Evolutionary conservation across 2,329 filamentous ascomycete genomes (phyloP).

Genomic region (Aspergillus neoniger): DNA sequence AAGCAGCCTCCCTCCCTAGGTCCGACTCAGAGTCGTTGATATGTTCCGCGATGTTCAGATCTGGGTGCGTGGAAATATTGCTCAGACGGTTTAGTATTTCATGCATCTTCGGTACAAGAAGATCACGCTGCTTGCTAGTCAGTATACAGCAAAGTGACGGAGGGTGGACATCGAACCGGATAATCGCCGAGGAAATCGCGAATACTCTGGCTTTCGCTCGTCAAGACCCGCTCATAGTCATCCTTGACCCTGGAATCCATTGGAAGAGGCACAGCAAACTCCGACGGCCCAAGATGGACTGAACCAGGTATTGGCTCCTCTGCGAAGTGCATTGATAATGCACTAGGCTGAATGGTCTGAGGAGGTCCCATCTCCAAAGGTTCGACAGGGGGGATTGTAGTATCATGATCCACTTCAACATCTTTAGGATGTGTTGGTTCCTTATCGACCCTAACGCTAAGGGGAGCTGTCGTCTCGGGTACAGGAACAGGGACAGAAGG

Average conservation of each 20-base stretch:
- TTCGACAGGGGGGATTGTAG: conserved; percentile 30
- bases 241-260: conserved; percentile 49
- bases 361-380: conserved; percentile 29
- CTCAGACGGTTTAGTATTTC: conserved; percentile 41
- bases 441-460: conserved; percentile 40
- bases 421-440: conserved; percentile 27
- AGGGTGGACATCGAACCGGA: conserved; percentile 29
- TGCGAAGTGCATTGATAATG: conserved; percentile 31
- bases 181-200: conserved; percentile 29
- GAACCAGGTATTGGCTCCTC: conserved; percentile 34
- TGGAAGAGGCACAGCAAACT: conserved; percentile 45
- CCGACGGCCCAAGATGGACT: conserved; percentile 40
- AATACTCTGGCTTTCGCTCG: conserved; percentile 32
- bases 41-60: conserved; percentile 45
- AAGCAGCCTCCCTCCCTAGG: conserved; percentile 42
- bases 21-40: conserved; percentile 37
- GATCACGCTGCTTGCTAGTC: conserved; percentile 27
- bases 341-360: conserved; percentile 43
- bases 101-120: conserved; percentile 34
- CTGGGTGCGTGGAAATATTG: conserved; percentile 48
- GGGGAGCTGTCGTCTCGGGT: conserved; percentile 35
- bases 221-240: conserved; percentile 41
- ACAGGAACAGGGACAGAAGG: conserved; percentile 30
- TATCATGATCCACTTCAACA: conserved; percentile 23
- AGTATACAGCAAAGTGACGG: conserved; percentile 8